Percentiles rank a stretch among this genome's conserved stretches.
phyloP scores from a whole-genome alignment of 495 filamentous ascomycete species.

The Penicillium chermesinum region DNA sequence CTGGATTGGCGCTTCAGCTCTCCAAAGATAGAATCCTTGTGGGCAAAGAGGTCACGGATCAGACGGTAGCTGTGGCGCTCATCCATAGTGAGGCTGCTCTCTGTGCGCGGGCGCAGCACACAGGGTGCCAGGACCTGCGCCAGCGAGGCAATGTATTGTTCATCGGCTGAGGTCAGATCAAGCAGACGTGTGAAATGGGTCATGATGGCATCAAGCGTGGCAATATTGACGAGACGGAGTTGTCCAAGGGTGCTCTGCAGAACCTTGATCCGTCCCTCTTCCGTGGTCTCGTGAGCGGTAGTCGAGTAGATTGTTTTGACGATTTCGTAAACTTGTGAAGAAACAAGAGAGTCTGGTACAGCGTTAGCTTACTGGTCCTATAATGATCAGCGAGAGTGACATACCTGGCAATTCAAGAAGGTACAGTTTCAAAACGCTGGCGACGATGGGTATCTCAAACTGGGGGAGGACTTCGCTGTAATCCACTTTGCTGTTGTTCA shows the following conservation, averaged over 20 bases:
- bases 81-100: constrained; percentile 88
- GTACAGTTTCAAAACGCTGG: constrained; percentile 90
- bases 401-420: constrained; percentile 90
- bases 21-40: constrained; percentile 92
- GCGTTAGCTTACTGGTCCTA: constrained; percentile 1
- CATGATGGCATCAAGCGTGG: constrained; percentile 94
- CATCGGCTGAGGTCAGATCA: constrained; percentile 93
- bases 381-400: constrained; percentile 21
- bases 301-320: constrained; percentile 88
- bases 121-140: constrained; percentile 78
- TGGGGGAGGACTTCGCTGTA: constrained; percentile 69
- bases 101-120: constrained; percentile 77
- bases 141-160: constrained; percentile 72
- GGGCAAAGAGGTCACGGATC: constrained; percentile 84
- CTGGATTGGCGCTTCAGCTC: constrained; percentile 90
- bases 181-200: constrained; percentile 97
- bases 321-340: constrained; percentile 97
- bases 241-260: constrained; percentile 94
- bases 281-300: constrained; percentile 64
- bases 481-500: constrained; percentile 87
- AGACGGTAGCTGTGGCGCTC: constrained; percentile 91
- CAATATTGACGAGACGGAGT: constrained; percentile 93
- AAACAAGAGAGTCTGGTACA: constrained; percentile 81
- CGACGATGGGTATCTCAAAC: constrained; percentile 90
- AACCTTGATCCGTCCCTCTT: constrained; percentile 79